phyloP scores from a whole-genome alignment of 768 basidiomycete genomes.

The Naganishia onofrii region DNA sequence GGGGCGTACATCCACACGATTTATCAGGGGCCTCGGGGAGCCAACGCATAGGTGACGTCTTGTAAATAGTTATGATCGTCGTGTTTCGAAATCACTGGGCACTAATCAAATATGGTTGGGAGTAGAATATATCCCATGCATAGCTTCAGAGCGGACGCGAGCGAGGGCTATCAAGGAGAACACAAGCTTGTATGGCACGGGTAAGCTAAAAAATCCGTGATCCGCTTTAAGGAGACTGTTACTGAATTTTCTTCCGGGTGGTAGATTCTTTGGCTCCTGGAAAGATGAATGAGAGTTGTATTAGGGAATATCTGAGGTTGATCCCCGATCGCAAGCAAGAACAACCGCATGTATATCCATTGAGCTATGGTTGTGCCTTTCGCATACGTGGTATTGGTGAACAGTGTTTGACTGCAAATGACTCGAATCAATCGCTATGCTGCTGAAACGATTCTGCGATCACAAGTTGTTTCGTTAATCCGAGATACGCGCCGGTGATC shows the following conservation, averaged over 20 bases:
- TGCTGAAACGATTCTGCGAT: too few relatives aligned
- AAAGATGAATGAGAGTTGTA: constrained; percentile 14
- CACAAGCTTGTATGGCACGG: constrained; percentile 24
- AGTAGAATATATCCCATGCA: constrained; percentile 21
- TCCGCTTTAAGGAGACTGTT: background rate
- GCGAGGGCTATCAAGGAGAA: constrained; percentile 15
- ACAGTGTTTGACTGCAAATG: too few relatives aligned
- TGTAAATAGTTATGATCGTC: background rate
- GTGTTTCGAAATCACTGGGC: background rate
- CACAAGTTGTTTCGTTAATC: too few relatives aligned
- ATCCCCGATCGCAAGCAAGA: too few relatives aligned
- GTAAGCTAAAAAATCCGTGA: background rate
- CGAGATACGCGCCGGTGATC: too few relatives aligned
- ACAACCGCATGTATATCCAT: too few relatives aligned
- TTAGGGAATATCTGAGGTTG: background rate
- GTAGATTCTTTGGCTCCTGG: constrained; percentile 22
- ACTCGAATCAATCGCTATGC: too few relatives aligned
- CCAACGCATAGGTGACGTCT: constrained; percentile 25
- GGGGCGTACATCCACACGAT: constrained; percentile 21
- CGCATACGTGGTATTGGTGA: too few relatives aligned
- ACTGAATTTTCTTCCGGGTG: background rate
- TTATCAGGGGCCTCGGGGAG: constrained; percentile 11
- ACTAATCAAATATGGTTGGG: background rate
- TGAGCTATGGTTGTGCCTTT: too few relatives aligned
- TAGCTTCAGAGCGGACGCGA: constrained; percentile 21